Evolutionary conservation across 192 early-diverging fungal genomes (phyloP).

Genomic region (Lunasporangiospora selenospora): DNA sequence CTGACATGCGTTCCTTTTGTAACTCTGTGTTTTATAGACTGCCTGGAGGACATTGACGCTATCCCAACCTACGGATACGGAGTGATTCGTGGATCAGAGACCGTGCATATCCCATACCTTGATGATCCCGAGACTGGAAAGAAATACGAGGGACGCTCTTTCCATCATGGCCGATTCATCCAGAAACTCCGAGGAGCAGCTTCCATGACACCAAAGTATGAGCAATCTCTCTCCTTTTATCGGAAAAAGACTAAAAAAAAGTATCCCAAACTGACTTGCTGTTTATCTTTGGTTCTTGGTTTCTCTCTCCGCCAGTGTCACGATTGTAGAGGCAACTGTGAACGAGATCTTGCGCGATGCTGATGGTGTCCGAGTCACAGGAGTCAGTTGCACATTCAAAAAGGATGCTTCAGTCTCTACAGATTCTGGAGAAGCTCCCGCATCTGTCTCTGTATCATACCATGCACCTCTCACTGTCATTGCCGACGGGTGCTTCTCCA

Average conservation of each 20-base stretch:
- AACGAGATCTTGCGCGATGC: slow-evolving; percentile 63
- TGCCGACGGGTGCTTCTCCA: slow-evolving; percentile 94
- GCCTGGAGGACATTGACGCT: slow-evolving; percentile 84
- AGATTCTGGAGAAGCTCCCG: neutral
- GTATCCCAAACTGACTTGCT: too few relatives aligned
- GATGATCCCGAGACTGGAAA: slow-evolving; percentile 52
- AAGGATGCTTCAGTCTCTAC: slow-evolving; percentile 13
- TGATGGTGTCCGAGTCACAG: slow-evolving; percentile 57
- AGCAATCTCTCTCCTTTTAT: neutral
- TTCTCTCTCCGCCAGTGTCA: slow-evolving; percentile 62
- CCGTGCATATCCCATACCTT: slow-evolving; percentile 80
- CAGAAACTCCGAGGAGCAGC: slow-evolving; percentile 82
- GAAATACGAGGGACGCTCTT: slow-evolving; percentile 71
- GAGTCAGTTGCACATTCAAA: slow-evolving; percentile 60
- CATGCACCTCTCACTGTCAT: slow-evolving; percentile 87
- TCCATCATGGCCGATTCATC: slow-evolving; percentile 96
- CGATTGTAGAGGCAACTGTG: slow-evolving; percentile 79
- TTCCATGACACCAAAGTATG: slow-evolving; percentile 61
- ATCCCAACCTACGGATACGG: slow-evolving; percentile 87
- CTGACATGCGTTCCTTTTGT: neutral
- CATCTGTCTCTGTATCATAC: slow-evolving; percentile 27
- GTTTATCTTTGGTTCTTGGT: too few relatives aligned
- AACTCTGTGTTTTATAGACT: slow-evolving; percentile 53
- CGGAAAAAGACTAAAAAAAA: neutral
- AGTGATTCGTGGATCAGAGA: slow-evolving; percentile 69